A percentile compares a stretch with the other conserved stretches of the same genome.
phyloP scores from a whole-genome alignment of 2,329 filamentous ascomycete species.

The Thielaviopsis populi region DNA sequence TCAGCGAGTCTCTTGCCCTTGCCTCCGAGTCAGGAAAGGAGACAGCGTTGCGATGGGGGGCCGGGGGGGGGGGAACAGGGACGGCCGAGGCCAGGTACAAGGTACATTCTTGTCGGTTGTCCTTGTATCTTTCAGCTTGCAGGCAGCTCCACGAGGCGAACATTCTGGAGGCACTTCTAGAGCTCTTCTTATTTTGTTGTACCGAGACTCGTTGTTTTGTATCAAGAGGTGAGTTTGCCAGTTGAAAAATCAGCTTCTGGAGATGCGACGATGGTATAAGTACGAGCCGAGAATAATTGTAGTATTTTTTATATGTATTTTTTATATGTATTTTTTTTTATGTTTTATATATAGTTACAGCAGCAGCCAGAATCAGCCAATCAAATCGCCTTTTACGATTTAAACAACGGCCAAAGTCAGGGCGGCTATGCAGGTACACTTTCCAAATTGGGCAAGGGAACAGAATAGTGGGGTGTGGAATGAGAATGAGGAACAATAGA shows the following conservation, averaged over 20 bases:
- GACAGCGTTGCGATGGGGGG: no score
- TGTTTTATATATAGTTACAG: no score
- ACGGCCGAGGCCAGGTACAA: background rate
- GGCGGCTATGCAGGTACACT: background rate
- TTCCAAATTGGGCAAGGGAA: background rate
- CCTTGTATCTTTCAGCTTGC: background rate
- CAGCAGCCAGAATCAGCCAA: background rate
- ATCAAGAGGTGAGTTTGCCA: background rate
- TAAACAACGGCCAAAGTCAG: background rate
- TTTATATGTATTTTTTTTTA: no score
- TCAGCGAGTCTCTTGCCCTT: background rate
- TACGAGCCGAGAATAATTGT: no score
- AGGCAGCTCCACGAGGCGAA: background rate
- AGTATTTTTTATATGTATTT: no score
- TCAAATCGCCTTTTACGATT: background rate
- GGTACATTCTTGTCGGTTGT: background rate
- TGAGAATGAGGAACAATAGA: background rate
- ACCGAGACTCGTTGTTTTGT: constrained; percentile 1
- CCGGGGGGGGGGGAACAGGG: background rate
- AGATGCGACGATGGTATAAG: no score
- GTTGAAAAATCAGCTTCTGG: background rate
- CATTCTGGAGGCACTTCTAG: background rate
- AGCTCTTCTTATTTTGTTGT: constrained; percentile 4
- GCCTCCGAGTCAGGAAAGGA: background rate
- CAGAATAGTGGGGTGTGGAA: background rate